Conservation (phyloP, 2,329 filamentous ascomycete species). For the Hirsutella thompsonii region DNA sequence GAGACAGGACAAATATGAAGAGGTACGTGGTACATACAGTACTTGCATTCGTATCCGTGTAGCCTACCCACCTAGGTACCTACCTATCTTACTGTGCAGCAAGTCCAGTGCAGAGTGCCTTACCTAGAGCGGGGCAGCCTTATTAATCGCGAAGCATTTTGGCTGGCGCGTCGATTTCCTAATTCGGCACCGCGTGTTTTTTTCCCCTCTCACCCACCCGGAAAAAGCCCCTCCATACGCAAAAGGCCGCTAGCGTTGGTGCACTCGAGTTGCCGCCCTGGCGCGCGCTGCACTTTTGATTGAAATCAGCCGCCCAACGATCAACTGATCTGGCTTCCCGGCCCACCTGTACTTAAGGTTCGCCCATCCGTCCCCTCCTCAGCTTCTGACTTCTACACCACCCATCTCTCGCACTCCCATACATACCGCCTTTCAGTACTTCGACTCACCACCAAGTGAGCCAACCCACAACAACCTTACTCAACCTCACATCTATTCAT, state of each 20-base stretch:
- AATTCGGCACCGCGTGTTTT: constrained; percentile 1
- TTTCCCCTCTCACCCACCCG: background rate
- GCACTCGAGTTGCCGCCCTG: background rate
- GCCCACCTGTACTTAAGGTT: constrained; percentile 26
- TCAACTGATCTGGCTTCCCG: constrained; percentile 19
- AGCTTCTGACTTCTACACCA: constrained; percentile 1
- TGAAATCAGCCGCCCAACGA: constrained; percentile 1
- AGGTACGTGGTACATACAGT: too few relatives aligned
- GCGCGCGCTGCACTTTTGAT: background rate
- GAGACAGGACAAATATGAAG: too few relatives aligned
- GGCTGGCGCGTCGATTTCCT: constrained; percentile 1
- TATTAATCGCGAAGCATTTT: background rate
- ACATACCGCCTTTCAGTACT: constrained; percentile 4
- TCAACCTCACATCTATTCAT: constrained; percentile 22
- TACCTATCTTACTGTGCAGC: too few relatives aligned
- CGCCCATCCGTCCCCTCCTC: constrained; percentile 14
- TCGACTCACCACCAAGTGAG: background rate
- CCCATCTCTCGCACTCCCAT: constrained; percentile 6
- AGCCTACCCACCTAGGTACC: too few relatives aligned
- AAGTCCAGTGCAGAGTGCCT: too few relatives aligned
- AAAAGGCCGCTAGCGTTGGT: background rate
- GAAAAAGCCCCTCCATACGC: too few relatives aligned
- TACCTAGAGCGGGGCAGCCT: background rate
- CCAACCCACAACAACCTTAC: background rate
- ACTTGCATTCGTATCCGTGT: too few relatives aligned